Evolutionary conservation across 495 filamentous ascomycete species (phyloP).

Genomic region (Lichenothelia convexa): DNA sequence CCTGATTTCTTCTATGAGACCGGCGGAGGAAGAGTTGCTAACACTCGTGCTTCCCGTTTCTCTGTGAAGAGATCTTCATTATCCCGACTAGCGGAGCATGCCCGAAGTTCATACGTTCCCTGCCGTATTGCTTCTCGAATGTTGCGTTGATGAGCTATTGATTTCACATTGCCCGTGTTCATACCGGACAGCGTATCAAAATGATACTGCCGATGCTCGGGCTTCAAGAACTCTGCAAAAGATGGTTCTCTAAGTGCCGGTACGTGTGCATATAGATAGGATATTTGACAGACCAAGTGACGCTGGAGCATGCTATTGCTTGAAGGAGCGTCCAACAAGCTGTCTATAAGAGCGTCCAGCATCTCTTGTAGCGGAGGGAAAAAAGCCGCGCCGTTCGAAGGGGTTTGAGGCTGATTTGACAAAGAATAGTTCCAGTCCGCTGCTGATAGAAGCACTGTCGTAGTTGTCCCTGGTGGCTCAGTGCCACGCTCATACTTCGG

Average conservation of each 20-base stretch:
- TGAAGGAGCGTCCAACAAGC: conserved; percentile 2
- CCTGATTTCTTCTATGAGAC: no score
- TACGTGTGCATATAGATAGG: conserved; percentile 6
- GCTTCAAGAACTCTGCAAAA: conserved; percentile 4
- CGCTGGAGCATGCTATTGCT: conserved; percentile 1
- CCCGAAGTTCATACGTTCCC: background rate
- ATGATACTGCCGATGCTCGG: conserved; percentile 11
- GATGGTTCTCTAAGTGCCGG: conserved; percentile 1
- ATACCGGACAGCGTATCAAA: conserved; percentile 7
- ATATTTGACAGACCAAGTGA: conserved; percentile 2
- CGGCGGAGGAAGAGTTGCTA: no score
- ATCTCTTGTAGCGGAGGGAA: conserved; percentile 7
- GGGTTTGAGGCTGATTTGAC: background rate
- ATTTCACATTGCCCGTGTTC: conserved; percentile 1
- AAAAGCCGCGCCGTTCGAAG: background rate
- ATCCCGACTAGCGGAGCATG: conserved; percentile 1
- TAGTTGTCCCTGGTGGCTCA: conserved; percentile 5
- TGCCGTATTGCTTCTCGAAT: conserved; percentile 1
- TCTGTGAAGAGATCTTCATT: no score
- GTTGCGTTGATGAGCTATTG: background rate
- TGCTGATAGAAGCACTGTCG: conserved; percentile 12
- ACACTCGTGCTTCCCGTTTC: no score
- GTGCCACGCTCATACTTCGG: conserved; percentile 1
- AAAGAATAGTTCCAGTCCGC: conserved; percentile 8
- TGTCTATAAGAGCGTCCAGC: conserved; percentile 10